Percentiles rank a stretch among this genome's conserved stretches.
phyloP scores from a whole-genome alignment of 1,139 yeast genomes.

The Geotrichum bryndzae region DNA sequence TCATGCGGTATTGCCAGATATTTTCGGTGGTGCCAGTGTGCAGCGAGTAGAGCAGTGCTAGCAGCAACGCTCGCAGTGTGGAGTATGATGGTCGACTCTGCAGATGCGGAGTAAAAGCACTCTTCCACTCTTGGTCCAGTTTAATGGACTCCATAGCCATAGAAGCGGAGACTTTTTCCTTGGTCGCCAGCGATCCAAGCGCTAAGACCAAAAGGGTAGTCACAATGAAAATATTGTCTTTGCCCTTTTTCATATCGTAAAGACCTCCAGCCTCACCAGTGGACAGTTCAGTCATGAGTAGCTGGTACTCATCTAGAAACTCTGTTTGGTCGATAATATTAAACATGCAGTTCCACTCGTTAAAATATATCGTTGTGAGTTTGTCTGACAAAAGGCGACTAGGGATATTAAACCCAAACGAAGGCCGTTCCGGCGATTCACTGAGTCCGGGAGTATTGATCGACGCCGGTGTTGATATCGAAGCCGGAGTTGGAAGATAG shows the following conservation, averaged over 20 bases:
- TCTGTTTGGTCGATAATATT: conserved; percentile 64
- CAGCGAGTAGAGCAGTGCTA: conserved; percentile 65
- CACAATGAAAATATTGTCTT: conserved; percentile 36
- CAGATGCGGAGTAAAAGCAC: conserved; percentile 46
- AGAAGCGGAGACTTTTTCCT: conserved; percentile 11
- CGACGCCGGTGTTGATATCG: conserved; percentile 1
- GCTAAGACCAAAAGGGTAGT: conserved; percentile 44
- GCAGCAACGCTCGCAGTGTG: conserved; percentile 60
- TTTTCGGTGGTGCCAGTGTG: conserved; percentile 69
- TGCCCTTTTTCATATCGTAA: conserved; percentile 17
- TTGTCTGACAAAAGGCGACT: conserved; percentile 32
- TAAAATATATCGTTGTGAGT: conserved; percentile 49
- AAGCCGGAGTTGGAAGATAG: conserved; percentile 12
- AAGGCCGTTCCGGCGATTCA: neutral
- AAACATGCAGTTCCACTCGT: conserved; percentile 69
- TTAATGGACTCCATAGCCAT: conserved; percentile 30
- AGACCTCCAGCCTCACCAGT: neutral
- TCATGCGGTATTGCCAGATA: conserved; percentile 68
- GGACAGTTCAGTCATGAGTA: conserved; percentile 32
- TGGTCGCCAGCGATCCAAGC: conserved; percentile 27
- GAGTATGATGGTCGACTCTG: conserved; percentile 58
- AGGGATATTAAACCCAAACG: conserved; percentile 22
- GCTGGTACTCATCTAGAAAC: conserved; percentile 53
- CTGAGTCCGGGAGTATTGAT: neutral
- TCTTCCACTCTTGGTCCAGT: conserved; percentile 32